Conservation (phyloP, 164 flowering plant species). For the Vitis rupestris region DNA sequence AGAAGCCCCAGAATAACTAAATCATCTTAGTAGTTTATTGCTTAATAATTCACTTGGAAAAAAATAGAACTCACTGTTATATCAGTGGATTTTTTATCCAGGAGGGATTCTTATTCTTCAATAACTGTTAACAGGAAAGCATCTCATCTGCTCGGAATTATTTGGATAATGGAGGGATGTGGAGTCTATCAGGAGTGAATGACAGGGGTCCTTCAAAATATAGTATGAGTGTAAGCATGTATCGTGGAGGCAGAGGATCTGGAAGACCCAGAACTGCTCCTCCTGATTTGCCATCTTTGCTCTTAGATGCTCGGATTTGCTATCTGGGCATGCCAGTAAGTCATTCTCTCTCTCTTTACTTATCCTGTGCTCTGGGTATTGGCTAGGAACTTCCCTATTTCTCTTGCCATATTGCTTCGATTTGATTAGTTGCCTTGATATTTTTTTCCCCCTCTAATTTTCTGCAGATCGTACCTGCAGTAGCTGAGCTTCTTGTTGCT, state of each 20-base stretch:
- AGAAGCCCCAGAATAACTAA: no score
- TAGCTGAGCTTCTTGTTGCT: slow-evolving; percentile 87
- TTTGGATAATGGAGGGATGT: slow-evolving; percentile 71
- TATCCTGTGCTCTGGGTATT: background rate
- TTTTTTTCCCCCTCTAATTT: slow-evolving; percentile 5
- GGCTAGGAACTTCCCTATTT: background rate
- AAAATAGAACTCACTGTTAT: background rate
- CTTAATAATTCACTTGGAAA: background rate
- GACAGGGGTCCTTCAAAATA: slow-evolving; percentile 51
- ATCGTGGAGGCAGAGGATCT: slow-evolving; percentile 63
- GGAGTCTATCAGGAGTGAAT: slow-evolving; percentile 46
- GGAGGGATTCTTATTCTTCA: background rate
- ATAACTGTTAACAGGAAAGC: slow-evolving; percentile 51
- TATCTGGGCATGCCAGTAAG: slow-evolving; percentile 96
- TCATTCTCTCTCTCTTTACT: background rate
- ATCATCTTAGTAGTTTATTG: background rate
- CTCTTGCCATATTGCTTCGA: background rate
- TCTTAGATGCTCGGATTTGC: slow-evolving; percentile 77
- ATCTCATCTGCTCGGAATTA: slow-evolving; percentile 73
- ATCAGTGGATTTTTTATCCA: background rate
- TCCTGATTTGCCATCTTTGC: slow-evolving; percentile 93
- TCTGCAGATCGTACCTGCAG: slow-evolving; percentile 86
- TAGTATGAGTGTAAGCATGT: slow-evolving; percentile 75
- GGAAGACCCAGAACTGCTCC: slow-evolving; percentile 74
- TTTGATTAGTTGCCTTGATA: background rate